Evolutionary conservation across 352 stramenopile genomes (phyloP), one percentile per base, ranked within the genome.

Genomic region (Thraustochytrium striatum): DNA sequence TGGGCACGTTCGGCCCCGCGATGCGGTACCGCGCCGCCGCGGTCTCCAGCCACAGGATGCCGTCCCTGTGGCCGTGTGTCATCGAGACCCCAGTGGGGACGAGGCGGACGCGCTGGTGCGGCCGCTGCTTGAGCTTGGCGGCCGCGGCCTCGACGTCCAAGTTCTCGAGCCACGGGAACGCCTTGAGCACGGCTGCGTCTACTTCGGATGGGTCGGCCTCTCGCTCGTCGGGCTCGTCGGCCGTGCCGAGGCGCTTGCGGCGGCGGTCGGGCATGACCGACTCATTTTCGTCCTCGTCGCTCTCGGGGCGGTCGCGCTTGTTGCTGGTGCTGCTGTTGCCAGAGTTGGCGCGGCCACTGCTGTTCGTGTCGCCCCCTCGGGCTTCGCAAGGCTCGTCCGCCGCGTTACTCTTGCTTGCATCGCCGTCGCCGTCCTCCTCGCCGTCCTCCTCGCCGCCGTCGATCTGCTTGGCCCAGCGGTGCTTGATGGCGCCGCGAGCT

Each of bases 391-490:
- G n/a, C n/a, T n/a, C n/a, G n/a, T n/a, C n/a, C n/a, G n/a, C n/a
- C n/a, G n/a, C n/a, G n/a, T n/a, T n/a, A n/a, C n/a, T n/a, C n/a
- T n/a, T n/a, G n/a, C n/a, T n/a, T n/a, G n/a, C n/a, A n/a, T n/a
- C n/a, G n/a, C n/a, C n/a, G n/a, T n/a, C 39, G 5, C 39, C 39
- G 39, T 13, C 39, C 39, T 47, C 5, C 39, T 47, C 39, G 39
- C 39, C 39, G 39, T 47, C 39, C 39, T 5, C 39, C 39, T 47
- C 39, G 5, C 13, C 39, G 39, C 39, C 39, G 39, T 47, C 52
- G 50, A 75, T 58, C 58, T 80, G 70, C 25, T 47, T 25, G 16
- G 79, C 28, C 70, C 70, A 80, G 36, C 70, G 70, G n/a, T 69
- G 28, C 58, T 80, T 80, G 70, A 80, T 69, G 0, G 28, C 32